Percentiles rank a stretch among this genome's conserved stretches.
These are phyloP conservation scores for Gyromitra esculenta DNA, from an alignment of 2,329 filamentous ascomycete genomes.

Conservation along the genomic window DNA sequence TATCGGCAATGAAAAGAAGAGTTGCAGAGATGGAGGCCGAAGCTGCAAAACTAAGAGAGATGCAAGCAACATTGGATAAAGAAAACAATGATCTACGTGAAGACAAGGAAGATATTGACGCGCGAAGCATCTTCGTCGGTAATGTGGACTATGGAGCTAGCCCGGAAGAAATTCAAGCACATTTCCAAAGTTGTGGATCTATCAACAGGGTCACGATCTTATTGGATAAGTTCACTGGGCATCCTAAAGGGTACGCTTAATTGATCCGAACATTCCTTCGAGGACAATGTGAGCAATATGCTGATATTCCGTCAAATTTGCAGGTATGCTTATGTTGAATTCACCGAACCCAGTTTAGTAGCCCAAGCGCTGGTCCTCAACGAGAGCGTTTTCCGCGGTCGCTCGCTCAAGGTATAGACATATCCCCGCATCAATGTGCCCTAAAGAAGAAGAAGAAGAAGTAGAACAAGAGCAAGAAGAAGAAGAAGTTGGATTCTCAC, in stretches of 20 bases:
- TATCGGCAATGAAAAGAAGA: conserved; percentile 84
- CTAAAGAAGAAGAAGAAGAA: background rate
- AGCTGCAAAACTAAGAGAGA: conserved; percentile 83
- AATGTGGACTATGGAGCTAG: conserved; percentile 98
- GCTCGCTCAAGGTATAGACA: conserved; percentile 84
- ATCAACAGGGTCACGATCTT: conserved; percentile 99
- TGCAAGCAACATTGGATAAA: conserved; percentile 86
- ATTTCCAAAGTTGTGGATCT: conserved; percentile 95
- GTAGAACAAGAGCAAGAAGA: too few relatives aligned
- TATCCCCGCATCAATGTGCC: background rate
- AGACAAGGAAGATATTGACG: conserved; percentile 94
- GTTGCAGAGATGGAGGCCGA: conserved; percentile 92
- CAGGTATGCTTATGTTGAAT: conserved; percentile 99
- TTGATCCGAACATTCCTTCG: conserved; percentile 42
- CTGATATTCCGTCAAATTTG: conserved; percentile 26
- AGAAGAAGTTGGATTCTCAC: conserved; percentile 54
- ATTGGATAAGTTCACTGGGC: conserved; percentile 96
- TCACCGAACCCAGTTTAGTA: conserved; percentile 90
- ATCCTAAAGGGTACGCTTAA: conserved; percentile 91
- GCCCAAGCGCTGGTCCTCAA: conserved; percentile 94
- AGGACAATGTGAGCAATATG: conserved; percentile 48
- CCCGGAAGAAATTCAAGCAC: conserved; percentile 96
- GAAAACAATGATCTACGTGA: conserved; percentile 84
- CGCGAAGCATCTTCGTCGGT: conserved; percentile 95
- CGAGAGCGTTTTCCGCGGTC: conserved; percentile 92